Conservation (phyloP, 106 monocot species). For the Dactylorhiza incarnata region DNA sequence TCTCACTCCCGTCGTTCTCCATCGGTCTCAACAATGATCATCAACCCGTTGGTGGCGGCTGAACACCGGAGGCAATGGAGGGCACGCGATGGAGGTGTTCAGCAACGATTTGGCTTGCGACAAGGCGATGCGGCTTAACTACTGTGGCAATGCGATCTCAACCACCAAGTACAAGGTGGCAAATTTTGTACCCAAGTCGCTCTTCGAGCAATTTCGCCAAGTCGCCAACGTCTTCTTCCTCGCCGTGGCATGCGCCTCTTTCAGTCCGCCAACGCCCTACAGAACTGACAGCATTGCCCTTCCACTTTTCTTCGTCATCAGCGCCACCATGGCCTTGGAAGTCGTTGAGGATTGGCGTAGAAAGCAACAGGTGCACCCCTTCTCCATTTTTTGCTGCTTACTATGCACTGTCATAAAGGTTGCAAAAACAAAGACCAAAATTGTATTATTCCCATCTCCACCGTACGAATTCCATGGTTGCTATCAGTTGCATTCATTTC, state of each 20-base stretch:
- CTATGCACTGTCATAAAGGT: neutral
- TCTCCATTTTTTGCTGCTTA: neutral
- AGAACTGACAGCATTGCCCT: conserved; percentile 47
- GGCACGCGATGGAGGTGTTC: conserved; percentile 21
- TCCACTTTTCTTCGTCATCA: conserved; percentile 49
- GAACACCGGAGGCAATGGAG: neutral
- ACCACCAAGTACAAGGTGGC: conserved; percentile 64
- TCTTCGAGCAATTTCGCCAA: conserved; percentile 81
- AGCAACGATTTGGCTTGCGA: neutral
- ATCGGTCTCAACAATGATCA: no score
- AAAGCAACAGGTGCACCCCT: conserved; percentile 46
- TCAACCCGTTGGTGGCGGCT: neutral
- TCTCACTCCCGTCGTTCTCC: no score
- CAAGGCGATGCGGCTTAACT: conserved; percentile 13
- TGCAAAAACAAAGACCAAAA: neutral
- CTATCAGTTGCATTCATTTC: neutral
- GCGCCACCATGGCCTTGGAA: conserved; percentile 63
- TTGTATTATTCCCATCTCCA: neutral
- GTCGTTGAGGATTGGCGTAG: conserved; percentile 77
- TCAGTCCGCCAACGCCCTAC: conserved; percentile 62
- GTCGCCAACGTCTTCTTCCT: conserved; percentile 74
- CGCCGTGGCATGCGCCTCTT: conserved; percentile 36
- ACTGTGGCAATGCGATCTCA: conserved; percentile 41
- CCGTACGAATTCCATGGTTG: neutral
- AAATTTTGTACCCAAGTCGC: conserved; percentile 64